Evolutionary conservation across 2,329 filamentous ascomycete genomes (phyloP).

Genomic region (Acrodontium crateriforme): DNA sequence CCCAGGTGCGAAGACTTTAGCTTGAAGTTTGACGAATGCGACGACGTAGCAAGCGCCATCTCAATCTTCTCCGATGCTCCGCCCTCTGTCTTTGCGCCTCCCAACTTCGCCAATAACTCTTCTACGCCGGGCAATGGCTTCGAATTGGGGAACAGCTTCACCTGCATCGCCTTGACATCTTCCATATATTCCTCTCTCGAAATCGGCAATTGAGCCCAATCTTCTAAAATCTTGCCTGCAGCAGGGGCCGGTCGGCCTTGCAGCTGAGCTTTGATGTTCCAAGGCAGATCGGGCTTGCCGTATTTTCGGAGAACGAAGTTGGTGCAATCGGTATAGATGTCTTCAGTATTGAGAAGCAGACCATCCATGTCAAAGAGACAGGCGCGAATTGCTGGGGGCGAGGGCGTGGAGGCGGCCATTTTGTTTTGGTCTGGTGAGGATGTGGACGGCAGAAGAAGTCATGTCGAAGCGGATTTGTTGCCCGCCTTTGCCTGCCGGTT

Average conservation of each 20-base stretch:
- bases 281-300: conserved; percentile 62
- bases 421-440: too few species aligned
- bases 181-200: conserved; percentile 50
- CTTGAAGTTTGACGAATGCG: conserved; percentile 55
- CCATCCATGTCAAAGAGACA: conserved; percentile 99
- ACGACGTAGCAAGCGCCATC: conserved; percentile 77
- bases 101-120: conserved; percentile 49
- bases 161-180: conserved; percentile 51
- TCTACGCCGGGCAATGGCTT: conserved; percentile 66
- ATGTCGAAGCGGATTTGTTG: too few species aligned
- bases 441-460: too few species aligned
- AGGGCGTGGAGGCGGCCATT: too few species aligned
- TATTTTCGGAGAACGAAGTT: conserved; percentile 71
- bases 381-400: conserved; percentile 62
- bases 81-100: conserved; percentile 7
- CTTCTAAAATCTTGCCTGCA: conserved; percentile 50
- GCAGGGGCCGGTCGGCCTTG: conserved; percentile 51
- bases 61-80: conserved; percentile 49
- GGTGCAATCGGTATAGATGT: conserved; percentile 70
- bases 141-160: conserved; percentile 56
- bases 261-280: conserved; percentile 84
- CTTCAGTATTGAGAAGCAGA: conserved; percentile 85
- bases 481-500: too few species aligned
- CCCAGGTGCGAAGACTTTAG: conserved; percentile 53
- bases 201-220: conserved; percentile 81